phyloP scores from a whole-genome alignment of 2,329 filamentous ascomycete species.

The Exophiala xenobiotica region DNA sequence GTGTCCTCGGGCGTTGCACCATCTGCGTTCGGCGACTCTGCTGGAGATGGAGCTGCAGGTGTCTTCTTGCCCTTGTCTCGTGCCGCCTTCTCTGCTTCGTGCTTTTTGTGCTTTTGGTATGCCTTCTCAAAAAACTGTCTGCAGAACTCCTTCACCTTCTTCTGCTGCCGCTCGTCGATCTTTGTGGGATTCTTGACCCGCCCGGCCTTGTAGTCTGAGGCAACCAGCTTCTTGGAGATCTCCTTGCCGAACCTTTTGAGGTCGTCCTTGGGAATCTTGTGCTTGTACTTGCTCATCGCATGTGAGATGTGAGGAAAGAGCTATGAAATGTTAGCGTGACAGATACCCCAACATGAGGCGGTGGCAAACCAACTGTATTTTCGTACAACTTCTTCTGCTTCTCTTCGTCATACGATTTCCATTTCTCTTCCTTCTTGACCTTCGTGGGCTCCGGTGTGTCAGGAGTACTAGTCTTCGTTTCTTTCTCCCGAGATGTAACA shows the following conservation, averaged over 20 bases:
- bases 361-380: constrained; percentile 74
- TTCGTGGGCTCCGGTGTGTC: constrained; percentile 66
- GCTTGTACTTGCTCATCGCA: constrained; percentile 80
- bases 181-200: constrained; percentile 80
- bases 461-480: constrained; percentile 52
- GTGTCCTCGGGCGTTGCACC: constrained; percentile 33
- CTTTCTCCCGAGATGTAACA: constrained; percentile 63
- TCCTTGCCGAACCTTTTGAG: constrained; percentile 65
- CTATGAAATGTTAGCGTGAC: constrained; percentile 44
- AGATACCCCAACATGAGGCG: constrained; percentile 21
- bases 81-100: constrained; percentile 64
- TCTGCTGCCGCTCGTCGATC: constrained; percentile 73
- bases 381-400: constrained; percentile 96
- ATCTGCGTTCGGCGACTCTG: constrained; percentile 31
- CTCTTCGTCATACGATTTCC: constrained; percentile 58
- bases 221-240: constrained; percentile 82
- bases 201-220: constrained; percentile 85
- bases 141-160: constrained; percentile 79
- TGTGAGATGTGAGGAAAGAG: constrained; percentile 81
- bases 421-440: constrained; percentile 48
- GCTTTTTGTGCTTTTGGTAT: constrained; percentile 69
- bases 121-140: constrained; percentile 86
- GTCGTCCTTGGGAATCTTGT: constrained; percentile 80
- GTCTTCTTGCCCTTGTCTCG: constrained; percentile 35
- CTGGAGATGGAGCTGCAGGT: constrained; percentile 33